Evolutionary conservation across 2,329 filamentous ascomycete species (phyloP), one percentile per base, ranked within the genome.

Genomic region (Sporothrix mexicana): DNA sequence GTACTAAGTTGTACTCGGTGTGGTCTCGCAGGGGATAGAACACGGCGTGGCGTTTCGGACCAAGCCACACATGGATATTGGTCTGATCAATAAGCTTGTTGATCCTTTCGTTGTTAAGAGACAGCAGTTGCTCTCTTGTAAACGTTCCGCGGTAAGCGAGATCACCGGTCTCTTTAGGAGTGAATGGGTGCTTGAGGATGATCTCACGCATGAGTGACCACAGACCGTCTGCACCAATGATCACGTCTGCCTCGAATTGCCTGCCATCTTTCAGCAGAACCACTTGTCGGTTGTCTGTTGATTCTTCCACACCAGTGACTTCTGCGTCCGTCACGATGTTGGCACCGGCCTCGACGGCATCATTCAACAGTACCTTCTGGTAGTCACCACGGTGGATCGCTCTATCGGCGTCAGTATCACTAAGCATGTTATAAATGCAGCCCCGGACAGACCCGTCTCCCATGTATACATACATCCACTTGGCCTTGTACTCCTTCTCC

Each of bases 161-260:
- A 23, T 55, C 51, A 12, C 51, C 51, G 1, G 51, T 55, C 12
- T 55, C 51, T 55, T 55, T 8, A 12, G 51, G 51, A 3, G 20
- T 8, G 12, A 25, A 55, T 6, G 20, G n/a, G 20, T 23, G n/a
- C 25, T 23, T 23, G 7, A 25, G 20, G n/a, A 25, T 55, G 20
- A 2, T 55, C 23, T 55, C 51, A 10, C 51, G 51, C 51, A 55
- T 55, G 9, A 2, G 51, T 55, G 51, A 55, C 51, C 51, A 55
- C n/a, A 55, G 51, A 55, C 51, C 51, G 20, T 55, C 51, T 23
- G 20, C 51, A 55, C 51, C 51, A 23, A 55, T 55, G n/a, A 55
- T 20, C 5, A 55, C 51, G 20, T 55, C 51, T 55, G 51, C 51
- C 23, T 55, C 51, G 23, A 55, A 23, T 9, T 20, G 51, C 25